Evolutionary conservation across 257 asterid genomes (phyloP), one percentile per base, ranked within the genome.

Genomic region (Gynochthodes officinalis): DNA sequence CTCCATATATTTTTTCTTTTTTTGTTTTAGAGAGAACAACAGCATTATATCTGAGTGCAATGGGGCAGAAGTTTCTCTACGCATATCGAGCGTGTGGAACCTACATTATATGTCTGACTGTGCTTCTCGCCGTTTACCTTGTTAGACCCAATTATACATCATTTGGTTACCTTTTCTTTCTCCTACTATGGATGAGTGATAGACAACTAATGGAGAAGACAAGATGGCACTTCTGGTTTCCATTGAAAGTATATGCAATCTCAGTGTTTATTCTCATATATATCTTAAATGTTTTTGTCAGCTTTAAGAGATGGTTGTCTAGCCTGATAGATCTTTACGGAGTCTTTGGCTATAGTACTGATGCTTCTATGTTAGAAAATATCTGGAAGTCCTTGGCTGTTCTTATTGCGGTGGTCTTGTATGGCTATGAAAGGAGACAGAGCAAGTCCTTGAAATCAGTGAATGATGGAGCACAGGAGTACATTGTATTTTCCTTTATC

Each of bases 371-470:
- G 75, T 75, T 90, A 77, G 84, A 80, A 78, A 89, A 94, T 84
- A 89, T 89, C 68, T 88, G 96, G 92, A 93, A 87, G 79, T 91
- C 98, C 79, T 82, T 94, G 59, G 98, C 97, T 60, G 82, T 94
- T 44, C 81, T 89, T 80, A 83, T 91, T 77, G 98, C 91, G 81
- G 89, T 94, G 99, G 96, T 91, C 84, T 92, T 94, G 84, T 91
- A 94, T 68, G 91, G 98, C 85, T 94, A 91, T 23, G 99, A 94
- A 79, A 90, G 99, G 86, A 87, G 98, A 78, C 95, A 90, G 82
- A 94, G 96, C 91, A 86, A 86, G 80, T 75, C 25, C 71, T 66
- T 66, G 42, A 25, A 46, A 19, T 28, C 40, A 10, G 71, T 32
- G 37, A n/a, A 53, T 76, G 71, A 78, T 77, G 79, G 70, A 75